phyloP scores from a whole-genome alignment of 2,329 filamentous ascomycete species.

The Grosmannia clavigera region DNA sequence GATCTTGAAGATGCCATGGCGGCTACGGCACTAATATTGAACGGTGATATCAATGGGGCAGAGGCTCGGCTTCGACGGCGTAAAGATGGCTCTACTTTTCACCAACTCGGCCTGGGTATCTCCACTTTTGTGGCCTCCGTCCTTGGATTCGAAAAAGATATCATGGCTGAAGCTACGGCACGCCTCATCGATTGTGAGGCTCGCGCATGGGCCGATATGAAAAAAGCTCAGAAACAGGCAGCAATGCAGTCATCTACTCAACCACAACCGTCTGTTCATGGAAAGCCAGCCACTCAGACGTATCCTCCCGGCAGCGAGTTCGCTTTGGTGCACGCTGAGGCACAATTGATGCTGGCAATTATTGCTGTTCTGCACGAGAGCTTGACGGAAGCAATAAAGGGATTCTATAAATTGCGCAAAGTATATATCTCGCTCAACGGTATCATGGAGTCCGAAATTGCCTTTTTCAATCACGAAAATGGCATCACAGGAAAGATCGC shows the following conservation, averaged over 20 bases:
- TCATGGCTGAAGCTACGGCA: slow-evolving; percentile 72
- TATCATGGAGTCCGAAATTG: slow-evolving; percentile 62
- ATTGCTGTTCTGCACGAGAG: slow-evolving; percentile 86
- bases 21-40: slow-evolving; percentile 64
- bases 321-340: slow-evolving; percentile 69
- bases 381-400: slow-evolving; percentile 77
- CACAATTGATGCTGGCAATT: slow-evolving; percentile 80
- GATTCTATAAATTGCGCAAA: slow-evolving; percentile 86
- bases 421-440: slow-evolving; percentile 73
- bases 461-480: slow-evolving; percentile 9
- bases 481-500: neutral
- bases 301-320: slow-evolving; percentile 83
- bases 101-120: slow-evolving; percentile 70
- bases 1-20: slow-evolving; percentile 48
- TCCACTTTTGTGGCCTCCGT: slow-evolving; percentile 77
- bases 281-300: slow-evolving; percentile 30
- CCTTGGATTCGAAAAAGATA: slow-evolving; percentile 80
- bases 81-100: slow-evolving; percentile 71
- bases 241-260: neutral
- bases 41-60: slow-evolving; percentile 80
- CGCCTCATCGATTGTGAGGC: slow-evolving; percentile 65
- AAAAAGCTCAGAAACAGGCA: slow-evolving; percentile 54
- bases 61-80: slow-evolving; percentile 61
- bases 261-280: neutral
- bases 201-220: slow-evolving; percentile 62